Percentiles rank a stretch among this genome's conserved stretches.
Conservation (phyloP, 768 basidiomycete species). For the Fibroporia radiculosa region DNA sequence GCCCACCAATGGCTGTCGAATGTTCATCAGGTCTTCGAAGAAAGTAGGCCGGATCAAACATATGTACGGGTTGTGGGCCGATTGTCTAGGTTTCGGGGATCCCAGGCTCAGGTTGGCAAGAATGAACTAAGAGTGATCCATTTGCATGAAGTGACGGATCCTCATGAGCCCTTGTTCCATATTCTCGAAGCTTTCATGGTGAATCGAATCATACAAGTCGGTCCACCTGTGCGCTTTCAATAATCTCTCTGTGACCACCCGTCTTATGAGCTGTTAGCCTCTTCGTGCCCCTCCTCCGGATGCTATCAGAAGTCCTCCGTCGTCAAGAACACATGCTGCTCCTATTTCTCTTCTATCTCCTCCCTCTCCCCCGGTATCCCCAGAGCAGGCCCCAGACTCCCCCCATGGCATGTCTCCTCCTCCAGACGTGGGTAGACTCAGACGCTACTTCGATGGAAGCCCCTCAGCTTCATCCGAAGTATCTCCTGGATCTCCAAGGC, state of each 20-base stretch:
- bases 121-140: conserved; percentile 4
- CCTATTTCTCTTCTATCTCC: no score
- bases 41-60: background rate
- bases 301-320: background rate
- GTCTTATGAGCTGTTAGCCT: background rate
- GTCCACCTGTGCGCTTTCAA: conserved; percentile 16
- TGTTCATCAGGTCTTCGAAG: background rate
- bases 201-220: conserved; percentile 25
- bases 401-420: no score
- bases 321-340: background rate
- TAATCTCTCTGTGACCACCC: background rate
- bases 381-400: no score
- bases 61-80: conserved; percentile 12
- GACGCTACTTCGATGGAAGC: background rate
- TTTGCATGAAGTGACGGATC: conserved; percentile 32
- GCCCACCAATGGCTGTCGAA: conserved; percentile 10
- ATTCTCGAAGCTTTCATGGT: conserved; percentile 35
- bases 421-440: no score
- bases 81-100: conserved; percentile 1
- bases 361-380: no score
- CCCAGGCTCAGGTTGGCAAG: background rate
- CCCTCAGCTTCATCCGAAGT: background rate
- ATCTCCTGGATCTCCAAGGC: background rate
- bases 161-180: conserved; percentile 42
- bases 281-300: background rate